Evolutionary conservation across 2,329 filamentous ascomycete genomes (phyloP).

Genomic region (Stachybotrys echinatus): DNA sequence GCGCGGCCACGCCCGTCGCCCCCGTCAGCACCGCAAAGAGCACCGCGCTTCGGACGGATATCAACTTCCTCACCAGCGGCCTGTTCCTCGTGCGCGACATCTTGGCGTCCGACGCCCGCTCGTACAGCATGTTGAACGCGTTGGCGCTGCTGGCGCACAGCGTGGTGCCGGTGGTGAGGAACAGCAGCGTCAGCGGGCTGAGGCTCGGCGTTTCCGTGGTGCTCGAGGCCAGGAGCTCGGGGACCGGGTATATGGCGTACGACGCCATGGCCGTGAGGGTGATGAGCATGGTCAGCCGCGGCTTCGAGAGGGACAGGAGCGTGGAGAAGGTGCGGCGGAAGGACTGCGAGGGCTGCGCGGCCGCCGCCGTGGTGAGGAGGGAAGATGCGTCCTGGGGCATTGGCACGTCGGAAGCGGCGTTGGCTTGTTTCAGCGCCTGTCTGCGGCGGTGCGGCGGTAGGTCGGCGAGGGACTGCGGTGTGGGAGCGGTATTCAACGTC

Average conservation of each 20-base stretch:
- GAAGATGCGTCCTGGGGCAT: slow-evolving; percentile 50
- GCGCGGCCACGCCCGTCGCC: slow-evolving; percentile 59
- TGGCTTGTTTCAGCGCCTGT: slow-evolving; percentile 19
- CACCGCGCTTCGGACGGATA: slow-evolving; percentile 66
- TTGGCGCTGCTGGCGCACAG: slow-evolving; percentile 90
- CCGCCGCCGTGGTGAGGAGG: slow-evolving; percentile 46
- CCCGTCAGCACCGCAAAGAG: slow-evolving; percentile 76
- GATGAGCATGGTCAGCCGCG: slow-evolving; percentile 84
- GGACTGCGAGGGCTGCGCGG: slow-evolving; percentile 43
- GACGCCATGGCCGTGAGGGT: slow-evolving; percentile 85
- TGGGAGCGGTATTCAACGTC: slow-evolving; percentile 9
- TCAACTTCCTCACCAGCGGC: slow-evolving; percentile 76
- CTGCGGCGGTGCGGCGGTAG: slow-evolving; percentile 29
- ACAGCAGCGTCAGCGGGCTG: slow-evolving; percentile 84
- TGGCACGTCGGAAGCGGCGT: slow-evolving; percentile 15
- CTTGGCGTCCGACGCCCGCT: slow-evolving; percentile 80
- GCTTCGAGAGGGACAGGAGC: slow-evolving; percentile 90
- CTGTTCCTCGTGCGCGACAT: slow-evolving; percentile 93
- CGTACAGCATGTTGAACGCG: slow-evolving; percentile 95
- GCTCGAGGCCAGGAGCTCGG: slow-evolving; percentile 71
- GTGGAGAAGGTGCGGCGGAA: slow-evolving; percentile 66
- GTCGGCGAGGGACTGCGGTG: slow-evolving; percentile 13
- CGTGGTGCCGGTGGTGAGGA: slow-evolving; percentile 84
- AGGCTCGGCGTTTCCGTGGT: slow-evolving; percentile 68
- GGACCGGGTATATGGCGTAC: slow-evolving; percentile 90